phyloP scores from a whole-genome alignment of 2,329 filamentous ascomycete genomes.

The Microdochium nivale region DNA sequence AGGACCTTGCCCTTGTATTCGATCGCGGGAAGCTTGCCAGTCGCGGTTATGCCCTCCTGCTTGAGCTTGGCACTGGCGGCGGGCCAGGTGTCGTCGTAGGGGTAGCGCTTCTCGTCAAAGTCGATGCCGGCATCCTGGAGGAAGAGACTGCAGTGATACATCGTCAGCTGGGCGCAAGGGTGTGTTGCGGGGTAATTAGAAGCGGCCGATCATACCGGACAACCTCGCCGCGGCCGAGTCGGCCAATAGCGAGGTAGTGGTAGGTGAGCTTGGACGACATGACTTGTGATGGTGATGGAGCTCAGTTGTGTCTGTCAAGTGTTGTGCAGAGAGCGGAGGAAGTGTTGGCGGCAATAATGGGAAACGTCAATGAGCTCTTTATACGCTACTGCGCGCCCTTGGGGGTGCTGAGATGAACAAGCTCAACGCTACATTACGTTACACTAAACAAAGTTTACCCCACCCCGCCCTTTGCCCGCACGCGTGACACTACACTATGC shows the following conservation, averaged over 20 bases:
- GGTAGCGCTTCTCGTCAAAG: constrained; percentile 15
- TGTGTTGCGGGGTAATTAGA: not conserved
- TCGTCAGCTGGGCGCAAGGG: not conserved
- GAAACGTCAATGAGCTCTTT: too few species aligned
- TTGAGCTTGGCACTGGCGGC: constrained; percentile 16
- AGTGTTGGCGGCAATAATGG: too few species aligned
- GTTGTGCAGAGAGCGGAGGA: too few species aligned
- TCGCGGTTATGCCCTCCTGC: constrained; percentile 7
- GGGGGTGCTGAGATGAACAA: too few species aligned
- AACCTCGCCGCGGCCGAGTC: not conserved
- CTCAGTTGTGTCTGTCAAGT: not conserved
- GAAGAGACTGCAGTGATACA: not conserved
- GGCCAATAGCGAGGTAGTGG: not conserved
- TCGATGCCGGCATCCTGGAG: constrained; percentile 5
- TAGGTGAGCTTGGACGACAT: not conserved
- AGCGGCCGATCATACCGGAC: not conserved
- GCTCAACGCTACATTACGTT: too few species aligned
- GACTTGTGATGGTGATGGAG: not conserved
- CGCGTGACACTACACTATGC: too few species aligned
- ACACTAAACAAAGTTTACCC: too few species aligned
- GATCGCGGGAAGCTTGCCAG: constrained; percentile 23
- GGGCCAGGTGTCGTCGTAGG: constrained; percentile 17
- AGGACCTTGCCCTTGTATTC: constrained; percentile 24
- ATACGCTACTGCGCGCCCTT: too few species aligned
- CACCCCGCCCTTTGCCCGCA: too few species aligned